Conservation (phyloP, 495 filamentous ascomycete genomes). For the Podospora conica region DNA sequence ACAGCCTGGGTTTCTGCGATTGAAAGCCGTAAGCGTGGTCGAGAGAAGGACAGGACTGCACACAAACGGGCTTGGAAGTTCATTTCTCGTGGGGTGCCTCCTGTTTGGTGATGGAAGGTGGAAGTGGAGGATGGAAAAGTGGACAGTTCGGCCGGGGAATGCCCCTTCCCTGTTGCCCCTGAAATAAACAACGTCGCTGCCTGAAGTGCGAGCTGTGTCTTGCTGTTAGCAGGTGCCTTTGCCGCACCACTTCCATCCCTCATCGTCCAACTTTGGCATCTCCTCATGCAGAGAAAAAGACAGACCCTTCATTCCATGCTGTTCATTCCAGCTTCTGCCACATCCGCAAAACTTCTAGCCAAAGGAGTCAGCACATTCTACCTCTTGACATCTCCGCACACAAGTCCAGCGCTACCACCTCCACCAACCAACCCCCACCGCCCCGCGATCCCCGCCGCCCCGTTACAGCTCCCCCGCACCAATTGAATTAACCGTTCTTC, state of each 20-base stretch:
- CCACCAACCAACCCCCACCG: background rate
- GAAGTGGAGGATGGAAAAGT: background rate
- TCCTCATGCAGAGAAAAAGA: background rate
- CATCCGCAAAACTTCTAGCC: background rate
- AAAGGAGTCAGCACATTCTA: background rate
- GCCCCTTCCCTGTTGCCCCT: background rate
- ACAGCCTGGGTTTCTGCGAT: no score
- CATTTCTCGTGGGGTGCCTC: background rate
- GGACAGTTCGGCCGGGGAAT: background rate
- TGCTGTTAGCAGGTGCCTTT: background rate
- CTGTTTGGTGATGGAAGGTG: background rate
- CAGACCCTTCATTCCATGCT: background rate
- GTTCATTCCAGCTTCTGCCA: background rate
- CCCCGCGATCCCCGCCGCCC: background rate
- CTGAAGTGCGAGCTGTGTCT: background rate
- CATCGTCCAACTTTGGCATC: background rate
- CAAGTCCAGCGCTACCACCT: background rate
- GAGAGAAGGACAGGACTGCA: background rate
- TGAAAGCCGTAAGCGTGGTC: no score
- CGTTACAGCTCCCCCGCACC: background rate
- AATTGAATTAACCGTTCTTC: background rate
- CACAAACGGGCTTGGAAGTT: background rate
- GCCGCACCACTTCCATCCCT: background rate
- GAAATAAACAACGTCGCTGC: slow-evolving; percentile 1
- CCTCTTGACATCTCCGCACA: background rate